Base-by-base conservation (phyloP, 2,329 filamentous ascomycete species). In the Niveomyces coronatus region DNA sequence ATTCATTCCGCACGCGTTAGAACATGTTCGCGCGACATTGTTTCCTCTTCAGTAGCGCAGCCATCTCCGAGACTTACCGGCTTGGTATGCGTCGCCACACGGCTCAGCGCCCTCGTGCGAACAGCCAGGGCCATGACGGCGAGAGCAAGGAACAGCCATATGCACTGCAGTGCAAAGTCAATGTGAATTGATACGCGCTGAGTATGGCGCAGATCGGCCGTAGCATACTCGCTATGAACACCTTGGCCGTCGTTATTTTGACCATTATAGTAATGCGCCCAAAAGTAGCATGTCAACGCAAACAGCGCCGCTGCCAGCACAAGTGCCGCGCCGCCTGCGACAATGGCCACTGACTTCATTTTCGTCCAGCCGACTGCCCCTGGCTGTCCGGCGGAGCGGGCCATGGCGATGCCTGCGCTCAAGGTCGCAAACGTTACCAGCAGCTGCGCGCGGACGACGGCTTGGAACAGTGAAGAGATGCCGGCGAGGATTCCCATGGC, bases 151-250 rank as follows among this genome's bases (percentile, higher is more conserved):
- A 31, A 5, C 20, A 41, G 14, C 39, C 39, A 41, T 5, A 37
- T 24, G 33, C 39, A 41, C 14, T 41, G 17, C 10, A 41, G 33
- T 22, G 39, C 28, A 28, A 35, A 28, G 28, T 37, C 39, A 16
- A 41, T 27, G 20, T 31, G 17, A 15, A 30, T 20, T 7, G 27
- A n/a, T 27, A 16, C 26, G 3, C n/a, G 14, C 15, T 35, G 18
- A 11, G 35, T 18, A 16, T 5, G 19, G 3, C 7, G 8, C 23
- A 40, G 5, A 13, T 31, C 13, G 14, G n/a, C 11, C 11, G 3
- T 13, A 13, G 16, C 20, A 7, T 24, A 11, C 22, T 24, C 22
- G 11, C 7, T 7, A 7, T 24, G 22, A 7, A 11, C 7, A 11
- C 7, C 7, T 11, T 11, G 22, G 22, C 7, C 18, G 22, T 26